Evolutionary conservation across 1,284 basidiomycete species (phyloP), one percentile per base, ranked within the genome.

Genomic region (Boletus sp.): DNA sequence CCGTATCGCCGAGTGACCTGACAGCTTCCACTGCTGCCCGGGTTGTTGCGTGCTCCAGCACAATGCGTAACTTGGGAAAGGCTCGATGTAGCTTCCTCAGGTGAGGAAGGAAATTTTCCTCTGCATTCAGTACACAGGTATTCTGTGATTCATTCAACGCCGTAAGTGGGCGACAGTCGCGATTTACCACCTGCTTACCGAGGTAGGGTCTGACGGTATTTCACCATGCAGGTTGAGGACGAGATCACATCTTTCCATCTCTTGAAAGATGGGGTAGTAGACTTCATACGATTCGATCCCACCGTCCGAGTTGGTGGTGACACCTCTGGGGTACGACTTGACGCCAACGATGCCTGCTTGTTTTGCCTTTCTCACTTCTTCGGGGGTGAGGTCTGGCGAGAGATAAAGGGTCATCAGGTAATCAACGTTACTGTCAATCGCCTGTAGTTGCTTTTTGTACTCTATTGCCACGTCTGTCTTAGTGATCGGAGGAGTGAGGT

Each of bases 21-120:
- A 97, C 90, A 17, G 84, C 82, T 60, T 95, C 91, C n/a, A 99
- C 84, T 0, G 96, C 94, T 30, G 91, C 92, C 32, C 89, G 81
- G 2, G 94, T 98, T 0, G 96, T 99, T n/a, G 96, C 96, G 64
- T 99, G 96, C 69, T 99, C 96, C 33, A 99, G 82, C 4, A 99
- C 95, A 61, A 99, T 99, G 48, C 93, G 87, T 46, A 99, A 80
- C 34, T 75, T 77, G n/a, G 96, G 96, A 70, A 99, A 99, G 22
- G 79, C 77, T 45, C 72, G 68, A 59, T 98, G 93, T 38, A 99
- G 76, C 59, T 85, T 82, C 60, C 78, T 76, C 13, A 99, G 78
- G 69, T 99, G 94, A 3, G 88, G 84, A 26, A 99, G 76, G 71
- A 99, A 99, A 37, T 76, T 79, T 35, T 85, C 79, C 65, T 99